phyloP scores from a whole-genome alignment of 352 stramenopile species.

The Aphanomyces cochlioides region DNA sequence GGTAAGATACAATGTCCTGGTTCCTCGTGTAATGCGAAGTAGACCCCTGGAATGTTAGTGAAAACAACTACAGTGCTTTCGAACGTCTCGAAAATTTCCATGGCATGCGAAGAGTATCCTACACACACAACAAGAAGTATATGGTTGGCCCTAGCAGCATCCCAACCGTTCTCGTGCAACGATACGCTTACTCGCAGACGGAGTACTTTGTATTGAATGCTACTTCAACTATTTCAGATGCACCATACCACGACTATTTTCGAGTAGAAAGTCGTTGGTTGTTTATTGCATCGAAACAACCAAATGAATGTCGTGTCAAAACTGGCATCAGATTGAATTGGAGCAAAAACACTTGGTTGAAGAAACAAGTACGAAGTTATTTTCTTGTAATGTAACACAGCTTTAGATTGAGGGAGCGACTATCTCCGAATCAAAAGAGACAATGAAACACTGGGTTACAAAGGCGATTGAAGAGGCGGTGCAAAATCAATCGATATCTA shows the following conservation, averaged over 20 bases:
- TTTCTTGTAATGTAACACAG: neutral
- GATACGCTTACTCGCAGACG: conserved; percentile 46
- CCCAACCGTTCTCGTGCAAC: conserved; percentile 64
- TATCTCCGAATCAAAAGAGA: conserved; percentile 46
- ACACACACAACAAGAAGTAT: conserved; percentile 86
- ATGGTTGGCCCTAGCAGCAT: conserved; percentile 79
- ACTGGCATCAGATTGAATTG: conserved; percentile 68
- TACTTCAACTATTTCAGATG: conserved; percentile 65
- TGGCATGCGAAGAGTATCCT: conserved; percentile 48
- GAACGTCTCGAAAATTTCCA: conserved; percentile 57
- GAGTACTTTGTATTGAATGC: conserved; percentile 61
- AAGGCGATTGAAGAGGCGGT: conserved; percentile 7
- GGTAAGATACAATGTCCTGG: conserved; percentile 40
- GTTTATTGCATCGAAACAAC: conserved; percentile 54
- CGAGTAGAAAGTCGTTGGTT: conserved; percentile 82
- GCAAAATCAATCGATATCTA: neutral
- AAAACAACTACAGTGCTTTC: conserved; percentile 48
- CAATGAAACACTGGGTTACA: conserved; percentile 15
- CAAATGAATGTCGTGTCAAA: conserved; percentile 43
- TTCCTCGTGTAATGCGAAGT: neutral
- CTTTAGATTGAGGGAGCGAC: conserved; percentile 73
- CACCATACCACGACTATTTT: conserved; percentile 84
- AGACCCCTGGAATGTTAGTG: neutral
- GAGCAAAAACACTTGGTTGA: conserved; percentile 83
- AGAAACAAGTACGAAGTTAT: conserved; percentile 61